These are phyloP conservation scores for Colletotrichum lini DNA, from an alignment of 2,329 filamentous ascomycete genomes.

Conservation along the genomic window DNA sequence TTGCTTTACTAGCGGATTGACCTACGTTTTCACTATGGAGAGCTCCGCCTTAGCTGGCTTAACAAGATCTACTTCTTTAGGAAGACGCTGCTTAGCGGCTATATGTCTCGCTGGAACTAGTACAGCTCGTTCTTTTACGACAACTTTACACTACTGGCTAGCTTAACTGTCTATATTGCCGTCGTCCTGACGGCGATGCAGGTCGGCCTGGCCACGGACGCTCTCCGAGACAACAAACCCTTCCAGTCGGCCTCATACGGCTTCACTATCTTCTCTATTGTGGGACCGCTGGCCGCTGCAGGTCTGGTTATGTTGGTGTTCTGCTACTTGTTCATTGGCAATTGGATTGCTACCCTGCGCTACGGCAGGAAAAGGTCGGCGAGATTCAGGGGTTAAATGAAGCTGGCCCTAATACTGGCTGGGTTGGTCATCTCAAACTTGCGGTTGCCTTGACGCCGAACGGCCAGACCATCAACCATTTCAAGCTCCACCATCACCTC, in stretches of 20 bases:
- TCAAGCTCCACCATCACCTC: no score
- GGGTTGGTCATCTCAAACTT: no score
- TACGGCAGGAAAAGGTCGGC: slow-evolving; percentile 25
- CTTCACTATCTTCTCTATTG: slow-evolving; percentile 63
- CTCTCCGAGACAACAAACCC: slow-evolving; percentile 48
- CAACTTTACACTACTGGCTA: slow-evolving; percentile 58
- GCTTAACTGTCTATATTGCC: slow-evolving; percentile 58
- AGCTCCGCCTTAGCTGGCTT: slow-evolving; percentile 57
- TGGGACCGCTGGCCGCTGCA: slow-evolving; percentile 52
- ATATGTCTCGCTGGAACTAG: slow-evolving; percentile 46
- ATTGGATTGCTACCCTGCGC: slow-evolving; percentile 17
- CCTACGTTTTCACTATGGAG: slow-evolving; percentile 57
- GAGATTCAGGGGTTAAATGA: not conserved
- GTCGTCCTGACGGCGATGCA: slow-evolving; percentile 65
- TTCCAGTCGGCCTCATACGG: slow-evolving; percentile 62
- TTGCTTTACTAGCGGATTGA: slow-evolving; percentile 50
- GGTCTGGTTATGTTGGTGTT: slow-evolving; percentile 45
- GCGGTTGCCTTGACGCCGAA: not conserved
- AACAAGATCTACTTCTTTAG: slow-evolving; percentile 58
- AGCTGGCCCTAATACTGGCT: no score
- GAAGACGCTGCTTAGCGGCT: slow-evolving; percentile 45
- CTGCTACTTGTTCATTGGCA: slow-evolving; percentile 35
- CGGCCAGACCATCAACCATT: no score
- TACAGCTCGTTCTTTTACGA: slow-evolving; percentile 59
- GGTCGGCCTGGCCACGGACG: slow-evolving; percentile 51